Evolutionary conservation across 768 basidiomycete species (phyloP).

Genomic region (Arthromyces matolae): DNA sequence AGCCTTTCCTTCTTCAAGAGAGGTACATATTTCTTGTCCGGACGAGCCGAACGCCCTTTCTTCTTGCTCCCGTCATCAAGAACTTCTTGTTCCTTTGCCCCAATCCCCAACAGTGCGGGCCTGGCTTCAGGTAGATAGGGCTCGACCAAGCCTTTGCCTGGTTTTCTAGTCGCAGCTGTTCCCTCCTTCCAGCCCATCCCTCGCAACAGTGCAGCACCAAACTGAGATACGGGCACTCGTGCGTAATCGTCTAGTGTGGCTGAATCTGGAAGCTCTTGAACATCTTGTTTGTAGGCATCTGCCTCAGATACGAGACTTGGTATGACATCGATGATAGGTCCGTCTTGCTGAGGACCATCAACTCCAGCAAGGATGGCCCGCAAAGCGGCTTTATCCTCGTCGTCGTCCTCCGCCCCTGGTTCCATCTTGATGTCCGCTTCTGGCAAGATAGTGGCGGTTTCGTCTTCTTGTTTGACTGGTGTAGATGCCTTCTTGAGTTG

Average conservation of each 20-base stretch:
- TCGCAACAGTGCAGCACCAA: constrained; percentile 87
- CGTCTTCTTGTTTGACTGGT: constrained; percentile 30
- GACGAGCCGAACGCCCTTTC: constrained; percentile 43
- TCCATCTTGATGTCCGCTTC: constrained; percentile 28
- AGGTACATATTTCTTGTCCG: constrained; percentile 81
- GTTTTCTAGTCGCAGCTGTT: constrained; percentile 61
- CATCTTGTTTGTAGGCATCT: constrained; percentile 82
- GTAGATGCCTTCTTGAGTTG: constrained; percentile 33
- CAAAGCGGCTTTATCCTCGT: constrained; percentile 78
- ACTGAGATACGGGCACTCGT: constrained; percentile 87
- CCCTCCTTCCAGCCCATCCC: constrained; percentile 98
- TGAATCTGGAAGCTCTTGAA: constrained; percentile 70
- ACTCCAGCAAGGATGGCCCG: constrained; percentile 70
- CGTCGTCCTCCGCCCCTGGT: constrained; percentile 47
- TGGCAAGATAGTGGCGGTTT: constrained; percentile 12
- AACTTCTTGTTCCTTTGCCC: constrained; percentile 83
- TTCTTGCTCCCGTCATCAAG: constrained; percentile 65
- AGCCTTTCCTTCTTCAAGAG: constrained; percentile 68
- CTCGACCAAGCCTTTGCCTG: constrained; percentile 60
- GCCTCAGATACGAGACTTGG: constrained; percentile 65
- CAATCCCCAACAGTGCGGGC: constrained; percentile 87
- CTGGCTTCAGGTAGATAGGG: constrained; percentile 81
- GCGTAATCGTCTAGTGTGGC: constrained; percentile 84
- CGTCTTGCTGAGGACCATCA: constrained; percentile 36
- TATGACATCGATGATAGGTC: constrained; percentile 59